phyloP scores from a whole-genome alignment of 345 rosid genomes.

The Citrus reticulata region DNA sequence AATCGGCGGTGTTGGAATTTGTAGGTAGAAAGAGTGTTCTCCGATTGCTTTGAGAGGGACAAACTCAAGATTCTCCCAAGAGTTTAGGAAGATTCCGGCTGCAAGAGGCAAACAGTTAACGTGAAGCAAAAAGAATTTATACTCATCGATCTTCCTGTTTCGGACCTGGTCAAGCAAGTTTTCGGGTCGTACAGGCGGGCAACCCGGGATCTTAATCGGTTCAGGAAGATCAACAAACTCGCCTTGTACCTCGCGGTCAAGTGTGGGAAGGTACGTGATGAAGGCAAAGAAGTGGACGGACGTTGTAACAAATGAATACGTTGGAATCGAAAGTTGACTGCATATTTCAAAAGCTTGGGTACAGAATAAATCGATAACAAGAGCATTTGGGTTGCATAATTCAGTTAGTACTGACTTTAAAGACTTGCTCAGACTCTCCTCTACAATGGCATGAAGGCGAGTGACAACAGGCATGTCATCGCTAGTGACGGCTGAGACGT shows the following conservation, averaged over 20 bases:
- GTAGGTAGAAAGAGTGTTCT: too few relatives aligned
- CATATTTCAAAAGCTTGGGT: too few relatives aligned
- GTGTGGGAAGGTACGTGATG: too few relatives aligned
- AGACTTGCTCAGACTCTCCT: slow-evolving; percentile 25
- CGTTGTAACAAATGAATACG: too few relatives aligned
- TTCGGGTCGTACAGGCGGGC: slow-evolving; percentile 15
- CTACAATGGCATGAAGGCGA: slow-evolving; percentile 10
- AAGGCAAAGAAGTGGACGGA: too few relatives aligned
- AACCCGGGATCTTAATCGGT: slow-evolving; percentile 35
- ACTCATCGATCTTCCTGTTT: slow-evolving; percentile 18
- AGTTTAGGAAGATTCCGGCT: slow-evolving; percentile 30
- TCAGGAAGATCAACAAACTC: slow-evolving; percentile 1
- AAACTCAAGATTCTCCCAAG: slow-evolving; percentile 38
- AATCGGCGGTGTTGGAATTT: too few relatives aligned
- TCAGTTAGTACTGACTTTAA: slow-evolving; percentile 9
- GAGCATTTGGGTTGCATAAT: slow-evolving; percentile 12
- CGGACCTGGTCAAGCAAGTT: slow-evolving; percentile 18
- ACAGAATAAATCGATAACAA: not conserved
- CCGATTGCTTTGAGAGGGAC: not conserved
- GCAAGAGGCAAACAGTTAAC: slow-evolving; percentile 21
- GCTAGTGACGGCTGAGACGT: slow-evolving; percentile 18
- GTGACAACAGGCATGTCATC: slow-evolving; percentile 13
- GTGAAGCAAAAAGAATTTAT: slow-evolving; percentile 6
- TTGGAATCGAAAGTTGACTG: too few relatives aligned
- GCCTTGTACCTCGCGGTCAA: slow-evolving; percentile 5